These are phyloP conservation scores for Lolium rigidum DNA, from an alignment of 176 grass and related monocot genomes.

Conservation along the genomic window DNA sequence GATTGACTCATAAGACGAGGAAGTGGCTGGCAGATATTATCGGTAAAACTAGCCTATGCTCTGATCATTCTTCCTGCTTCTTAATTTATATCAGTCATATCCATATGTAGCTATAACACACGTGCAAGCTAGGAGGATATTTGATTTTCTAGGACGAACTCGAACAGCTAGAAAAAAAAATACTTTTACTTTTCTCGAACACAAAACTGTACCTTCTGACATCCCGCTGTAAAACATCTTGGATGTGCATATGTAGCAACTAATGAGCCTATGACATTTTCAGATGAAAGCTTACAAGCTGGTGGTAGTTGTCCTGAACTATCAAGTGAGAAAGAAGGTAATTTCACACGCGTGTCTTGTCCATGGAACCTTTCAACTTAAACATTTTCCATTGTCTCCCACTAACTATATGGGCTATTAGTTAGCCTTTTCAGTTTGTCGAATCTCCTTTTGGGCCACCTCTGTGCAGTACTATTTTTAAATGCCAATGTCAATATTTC, in stretches of 20 bases:
- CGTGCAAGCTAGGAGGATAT: not conserved
- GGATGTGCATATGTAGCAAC: not conserved
- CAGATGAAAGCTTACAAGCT: constrained; percentile 12
- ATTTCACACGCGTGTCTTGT: not conserved
- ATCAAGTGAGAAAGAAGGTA: not conserved
- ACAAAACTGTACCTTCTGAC: not conserved
- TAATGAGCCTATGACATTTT: not conserved
- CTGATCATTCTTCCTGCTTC: not conserved
- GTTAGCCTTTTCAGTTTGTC: not conserved
- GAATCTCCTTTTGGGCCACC: not conserved
- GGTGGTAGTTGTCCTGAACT: not conserved
- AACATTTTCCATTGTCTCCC: too few species aligned
- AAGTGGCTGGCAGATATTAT: constrained; percentile 10
- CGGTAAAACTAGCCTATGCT: not conserved
- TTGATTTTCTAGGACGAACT: not conserved
- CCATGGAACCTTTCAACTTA: not conserved
- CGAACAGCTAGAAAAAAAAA: not conserved
- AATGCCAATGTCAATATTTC: not conserved
- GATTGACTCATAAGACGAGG: not conserved
- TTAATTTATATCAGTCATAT: not conserved
- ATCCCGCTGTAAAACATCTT: not conserved
- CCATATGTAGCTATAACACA: not conserved
- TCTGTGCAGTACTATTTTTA: not conserved
- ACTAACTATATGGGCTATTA: not conserved
- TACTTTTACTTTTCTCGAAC: not conserved